phyloP scores from a whole-genome alignment of 805 yeast species.

The Lachancea nothofagi region DNA sequence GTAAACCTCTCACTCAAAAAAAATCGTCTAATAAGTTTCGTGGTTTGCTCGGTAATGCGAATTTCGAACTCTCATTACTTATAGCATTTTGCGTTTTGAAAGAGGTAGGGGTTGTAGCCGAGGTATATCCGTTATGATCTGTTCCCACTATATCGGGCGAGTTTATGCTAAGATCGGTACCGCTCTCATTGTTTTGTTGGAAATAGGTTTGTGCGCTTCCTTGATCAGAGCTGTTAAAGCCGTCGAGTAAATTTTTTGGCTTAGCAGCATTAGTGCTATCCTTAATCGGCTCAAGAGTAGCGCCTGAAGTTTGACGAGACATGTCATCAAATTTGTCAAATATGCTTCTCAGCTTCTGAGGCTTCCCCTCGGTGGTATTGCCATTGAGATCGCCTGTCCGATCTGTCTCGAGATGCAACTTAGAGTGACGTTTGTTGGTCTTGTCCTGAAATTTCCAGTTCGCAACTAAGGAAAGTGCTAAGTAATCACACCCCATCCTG shows the following conservation, averaged over 20 bases:
- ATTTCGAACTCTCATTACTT: neutral
- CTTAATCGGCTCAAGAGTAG: no score
- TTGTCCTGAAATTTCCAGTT: slow-evolving; percentile 58
- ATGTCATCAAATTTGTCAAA: slow-evolving; percentile 26
- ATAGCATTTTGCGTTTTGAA: neutral
- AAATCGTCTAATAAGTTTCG: slow-evolving; percentile 20
- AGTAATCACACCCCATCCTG: slow-evolving; percentile 87
- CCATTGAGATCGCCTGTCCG: neutral
- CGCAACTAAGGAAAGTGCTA: slow-evolving; percentile 55
- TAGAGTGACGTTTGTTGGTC: neutral
- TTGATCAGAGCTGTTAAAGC: neutral
- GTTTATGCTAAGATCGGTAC: neutral
- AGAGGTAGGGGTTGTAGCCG: slow-evolving; percentile 1
- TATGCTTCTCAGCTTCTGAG: slow-evolving; percentile 14
- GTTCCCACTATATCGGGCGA: neutral
- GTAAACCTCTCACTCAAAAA: no score
- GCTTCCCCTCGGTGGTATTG: neutral
- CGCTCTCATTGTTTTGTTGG: neutral
- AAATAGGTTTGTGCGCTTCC: neutral
- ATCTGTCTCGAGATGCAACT: neutral
- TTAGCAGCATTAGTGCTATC: neutral
- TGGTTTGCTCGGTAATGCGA: slow-evolving; percentile 2
- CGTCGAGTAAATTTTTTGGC: neutral
- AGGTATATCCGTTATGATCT: neutral
- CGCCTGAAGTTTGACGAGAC: neutral